These are phyloP conservation scores for Malus hybrid DNA, from an alignment of 331 rosid species.

Conservation along the genomic window DNA sequence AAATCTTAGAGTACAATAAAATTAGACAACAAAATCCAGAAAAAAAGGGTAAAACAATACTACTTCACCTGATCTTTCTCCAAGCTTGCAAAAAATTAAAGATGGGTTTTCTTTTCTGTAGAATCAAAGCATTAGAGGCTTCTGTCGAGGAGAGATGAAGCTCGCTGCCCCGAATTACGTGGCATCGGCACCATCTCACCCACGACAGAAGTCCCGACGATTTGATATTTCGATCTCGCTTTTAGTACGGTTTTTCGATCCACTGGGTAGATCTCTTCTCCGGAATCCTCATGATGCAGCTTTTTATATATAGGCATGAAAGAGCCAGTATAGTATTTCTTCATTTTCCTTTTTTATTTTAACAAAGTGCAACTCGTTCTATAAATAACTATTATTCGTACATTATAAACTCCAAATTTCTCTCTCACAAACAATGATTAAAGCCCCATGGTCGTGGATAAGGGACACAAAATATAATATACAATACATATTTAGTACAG, in stretches of 20 bases:
- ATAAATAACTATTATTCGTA: background rate
- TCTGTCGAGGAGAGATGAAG: slow-evolving; percentile 19
- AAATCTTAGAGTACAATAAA: too few species aligned
- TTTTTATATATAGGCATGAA: background rate
- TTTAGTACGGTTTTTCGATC: background rate
- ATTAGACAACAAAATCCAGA: background rate
- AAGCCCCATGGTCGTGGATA: background rate
- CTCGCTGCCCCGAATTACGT: background rate
- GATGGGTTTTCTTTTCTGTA: background rate
- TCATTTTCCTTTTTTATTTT: background rate
- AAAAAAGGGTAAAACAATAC: background rate
- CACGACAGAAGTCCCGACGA: background rate
- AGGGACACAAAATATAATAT: background rate
- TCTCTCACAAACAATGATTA: background rate
- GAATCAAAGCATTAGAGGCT: background rate
- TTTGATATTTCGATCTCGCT: background rate
- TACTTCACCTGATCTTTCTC: background rate
- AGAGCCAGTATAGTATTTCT: background rate
- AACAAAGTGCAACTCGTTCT: background rate
- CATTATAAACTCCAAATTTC: background rate
- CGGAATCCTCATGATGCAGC: background rate
- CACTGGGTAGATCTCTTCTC: background rate
- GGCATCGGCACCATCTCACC: slow-evolving; percentile 13
- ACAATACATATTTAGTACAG: background rate
- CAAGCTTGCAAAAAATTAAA: background rate